Evolutionary conservation across 805 yeast species (phyloP), one percentile per base, ranked within the genome.

Genomic region (Teunomyces pallodes): DNA sequence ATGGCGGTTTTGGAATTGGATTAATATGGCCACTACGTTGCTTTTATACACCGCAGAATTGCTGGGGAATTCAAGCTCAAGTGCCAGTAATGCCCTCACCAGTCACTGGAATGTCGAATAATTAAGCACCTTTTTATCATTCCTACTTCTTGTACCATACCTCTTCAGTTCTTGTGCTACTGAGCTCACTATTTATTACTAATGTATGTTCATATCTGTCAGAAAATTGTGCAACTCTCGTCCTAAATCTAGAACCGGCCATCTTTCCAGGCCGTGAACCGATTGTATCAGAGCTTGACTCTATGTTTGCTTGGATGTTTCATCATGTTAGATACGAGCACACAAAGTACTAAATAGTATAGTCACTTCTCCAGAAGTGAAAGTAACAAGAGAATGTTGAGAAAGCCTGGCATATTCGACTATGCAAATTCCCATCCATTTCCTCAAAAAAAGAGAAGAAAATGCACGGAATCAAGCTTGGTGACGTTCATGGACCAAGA

Each of bases 1-100:
- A n/a, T 87, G 96, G 89, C 90, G 90, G 59, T 87, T 94, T 63
- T 92, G 99, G 98, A 89, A 91, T 59, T 92, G 98, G 98, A 80
- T 88, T 49, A 92, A 92, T 63, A 87, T 92, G 74, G 83, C 86
- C 55, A 78, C 86, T 46, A 87, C 96, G 9, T 70, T 94, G 48
- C 71, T 82, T n/a, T 73, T 94, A 26, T 92, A 92, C 66, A 83
- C 86, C 28, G 74, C 87, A 42, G 99, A 92, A 68, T 72, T 92
- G 50, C 66, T 83, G 55, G 74, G 76, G 13, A 66, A 67, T 51
- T 59, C 60, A 30, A 57, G 60, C 36, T 47, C 65, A 14, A 61
- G 61, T 24, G 64, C 65, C 24, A 50, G 48, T 36, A 62, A 68
- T 30, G 71, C 74, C 16, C 60, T 73, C 52, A 72, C 77, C 5